Percentiles rank a stretch among this genome's conserved stretches.
These are phyloP conservation scores for Salix exigua DNA, from an alignment of 345 rosid genomes.

Conservation along the genomic window DNA sequence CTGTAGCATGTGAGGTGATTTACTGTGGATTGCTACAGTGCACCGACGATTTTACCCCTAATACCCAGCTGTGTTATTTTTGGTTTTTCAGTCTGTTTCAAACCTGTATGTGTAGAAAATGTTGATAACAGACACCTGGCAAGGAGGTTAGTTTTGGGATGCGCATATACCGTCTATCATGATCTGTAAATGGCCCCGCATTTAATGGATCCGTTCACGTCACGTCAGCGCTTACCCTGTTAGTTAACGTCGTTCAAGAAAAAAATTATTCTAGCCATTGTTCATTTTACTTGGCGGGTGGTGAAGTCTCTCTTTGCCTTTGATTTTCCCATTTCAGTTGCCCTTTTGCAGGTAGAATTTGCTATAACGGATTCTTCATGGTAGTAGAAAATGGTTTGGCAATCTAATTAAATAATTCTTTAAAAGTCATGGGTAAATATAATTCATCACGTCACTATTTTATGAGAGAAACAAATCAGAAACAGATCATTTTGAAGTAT, in stretches of 20 bases:
- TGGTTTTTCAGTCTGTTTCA: no score
- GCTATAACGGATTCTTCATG: background rate
- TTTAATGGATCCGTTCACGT: constrained; percentile 39
- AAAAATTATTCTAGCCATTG: background rate
- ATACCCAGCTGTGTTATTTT: no score
- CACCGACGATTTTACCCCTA: no score
- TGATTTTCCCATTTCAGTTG: background rate
- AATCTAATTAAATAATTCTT: no score
- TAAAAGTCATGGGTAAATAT: no score
- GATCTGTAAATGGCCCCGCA: constrained; percentile 48
- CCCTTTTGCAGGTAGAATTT: background rate
- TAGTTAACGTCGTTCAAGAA: constrained; percentile 17
- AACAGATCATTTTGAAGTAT: no score
- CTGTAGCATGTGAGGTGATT: no score
- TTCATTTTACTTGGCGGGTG: constrained; percentile 1
- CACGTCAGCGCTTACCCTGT: constrained; percentile 7
- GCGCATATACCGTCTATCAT: constrained; percentile 48
- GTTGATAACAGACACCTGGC: constrained; percentile 39
- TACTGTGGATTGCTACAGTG: no score
- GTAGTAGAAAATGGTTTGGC: background rate
- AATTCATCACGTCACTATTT: no score
- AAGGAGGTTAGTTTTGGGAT: constrained; percentile 20
- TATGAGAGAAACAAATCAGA: no score
- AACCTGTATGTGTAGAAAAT: background rate
- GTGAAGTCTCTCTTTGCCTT: background rate